A percentile compares a stretch with the other conserved stretches of the same genome.
phyloP scores from a whole-genome alignment of 2,329 filamentous ascomycete species.

The Apiospora kogelbergensis region DNA sequence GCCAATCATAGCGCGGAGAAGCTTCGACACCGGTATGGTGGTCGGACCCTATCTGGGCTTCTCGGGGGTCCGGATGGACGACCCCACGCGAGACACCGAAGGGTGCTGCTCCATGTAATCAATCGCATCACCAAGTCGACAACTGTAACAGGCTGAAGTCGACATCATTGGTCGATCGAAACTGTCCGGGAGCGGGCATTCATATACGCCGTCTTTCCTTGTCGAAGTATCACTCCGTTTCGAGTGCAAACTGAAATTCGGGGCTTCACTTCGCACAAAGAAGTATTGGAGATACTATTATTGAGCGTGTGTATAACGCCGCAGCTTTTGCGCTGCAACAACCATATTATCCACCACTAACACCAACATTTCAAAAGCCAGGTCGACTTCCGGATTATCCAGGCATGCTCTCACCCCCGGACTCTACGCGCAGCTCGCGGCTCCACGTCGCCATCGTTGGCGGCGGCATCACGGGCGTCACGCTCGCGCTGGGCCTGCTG shows the following conservation, averaged over 20 bases:
- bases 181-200: background rate
- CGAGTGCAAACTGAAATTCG: background rate
- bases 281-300: too few species aligned
- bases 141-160: background rate
- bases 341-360: background rate
- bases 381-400: background rate
- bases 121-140: background rate
- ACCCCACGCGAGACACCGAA: slow-evolving; percentile 12
- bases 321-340: background rate
- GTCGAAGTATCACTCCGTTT: background rate
- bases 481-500: slow-evolving; percentile 46
- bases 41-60: background rate
- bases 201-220: background rate
- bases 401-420: slow-evolving; percentile 12
- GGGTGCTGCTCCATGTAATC: background rate
- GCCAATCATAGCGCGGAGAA: background rate
- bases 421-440: slow-evolving; percentile 7
- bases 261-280: too few species aligned
- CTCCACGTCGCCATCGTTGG: slow-evolving; percentile 47
- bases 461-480: slow-evolving; percentile 51
- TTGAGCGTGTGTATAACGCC: background rate
- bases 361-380: background rate
- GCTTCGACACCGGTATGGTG: background rate
- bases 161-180: background rate
- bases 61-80: slow-evolving; percentile 8